Evolutionary conservation across 2,329 filamentous ascomycete genomes (phyloP).

Genomic region (Alternaria alternata): DNA sequence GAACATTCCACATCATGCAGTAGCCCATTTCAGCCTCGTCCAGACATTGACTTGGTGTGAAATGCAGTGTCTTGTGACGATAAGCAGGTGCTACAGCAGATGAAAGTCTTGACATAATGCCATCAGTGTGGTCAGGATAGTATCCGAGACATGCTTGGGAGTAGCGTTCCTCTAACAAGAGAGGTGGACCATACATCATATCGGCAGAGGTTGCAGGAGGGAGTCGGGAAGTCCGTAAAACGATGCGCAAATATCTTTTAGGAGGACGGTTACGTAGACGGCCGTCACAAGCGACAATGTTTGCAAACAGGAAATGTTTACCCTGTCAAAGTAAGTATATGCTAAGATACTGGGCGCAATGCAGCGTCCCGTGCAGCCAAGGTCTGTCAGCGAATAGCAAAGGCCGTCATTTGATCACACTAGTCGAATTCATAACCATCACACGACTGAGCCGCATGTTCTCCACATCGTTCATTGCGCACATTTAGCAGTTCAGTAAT

Average conservation of each 20-base stretch:
- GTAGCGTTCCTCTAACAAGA: neutral
- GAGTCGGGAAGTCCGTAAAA: neutral
- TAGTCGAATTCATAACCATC: slow-evolving; percentile 4
- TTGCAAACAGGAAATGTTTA: neutral
- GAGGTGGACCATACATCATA: neutral
- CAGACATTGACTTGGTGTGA: neutral
- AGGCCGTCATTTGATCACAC: slow-evolving; percentile 1
- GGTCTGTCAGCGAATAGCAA: slow-evolving; percentile 1
- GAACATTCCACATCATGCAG: neutral
- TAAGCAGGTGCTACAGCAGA: neutral
- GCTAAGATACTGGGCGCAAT: slow-evolving; percentile 1
- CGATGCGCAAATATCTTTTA: neutral
- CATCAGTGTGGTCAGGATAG: neutral
- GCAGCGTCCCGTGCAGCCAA: neutral
- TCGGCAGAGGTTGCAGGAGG: neutral
- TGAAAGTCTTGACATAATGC: neutral
- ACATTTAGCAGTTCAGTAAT: slow-evolving; percentile 20
- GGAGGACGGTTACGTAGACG: neutral
- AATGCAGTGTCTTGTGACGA: neutral
- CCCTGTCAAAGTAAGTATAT: neutral
- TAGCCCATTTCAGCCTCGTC: neutral
- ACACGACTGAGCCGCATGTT: slow-evolving; percentile 22
- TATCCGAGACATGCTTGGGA: neutral
- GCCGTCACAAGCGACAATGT: neutral
- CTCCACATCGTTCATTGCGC: slow-evolving; percentile 13